A percentile compares a stretch with the other conserved stretches of the same genome.
Evolutionary conservation across 352 stramenopile genomes (phyloP).

Genomic region (Pythium angustatum): DNA sequence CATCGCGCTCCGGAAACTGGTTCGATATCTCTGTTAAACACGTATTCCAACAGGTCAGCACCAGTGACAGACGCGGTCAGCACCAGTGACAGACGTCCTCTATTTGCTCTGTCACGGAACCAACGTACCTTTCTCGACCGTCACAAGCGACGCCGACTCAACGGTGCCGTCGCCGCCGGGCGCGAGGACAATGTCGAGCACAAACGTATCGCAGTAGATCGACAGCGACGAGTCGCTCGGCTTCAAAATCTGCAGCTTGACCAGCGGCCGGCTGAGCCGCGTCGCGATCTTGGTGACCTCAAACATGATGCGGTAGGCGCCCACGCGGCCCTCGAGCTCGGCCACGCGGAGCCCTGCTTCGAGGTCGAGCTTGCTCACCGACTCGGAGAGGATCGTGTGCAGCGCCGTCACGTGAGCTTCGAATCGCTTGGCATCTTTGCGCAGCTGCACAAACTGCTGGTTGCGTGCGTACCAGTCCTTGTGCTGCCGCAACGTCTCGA

Average conservation of each 20-base stretch:
- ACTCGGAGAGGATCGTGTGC: slow-evolving; percentile 72
- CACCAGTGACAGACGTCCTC: too few relatives aligned
- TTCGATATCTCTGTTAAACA: slow-evolving; percentile 63
- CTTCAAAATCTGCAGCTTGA: slow-evolving; percentile 87
- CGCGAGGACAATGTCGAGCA: slow-evolving; percentile 80
- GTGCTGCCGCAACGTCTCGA: slow-evolving; percentile 88
- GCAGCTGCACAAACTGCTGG: slow-evolving; percentile 87
- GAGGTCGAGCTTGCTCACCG: slow-evolving; percentile 81
- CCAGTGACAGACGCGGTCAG: too few relatives aligned
- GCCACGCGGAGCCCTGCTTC: slow-evolving; percentile 80
- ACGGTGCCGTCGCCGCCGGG: slow-evolving; percentile 42
- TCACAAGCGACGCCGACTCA: slow-evolving; percentile 81
- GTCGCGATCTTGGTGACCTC: slow-evolving; percentile 88
- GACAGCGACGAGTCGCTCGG: slow-evolving; percentile 83
- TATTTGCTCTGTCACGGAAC: too few relatives aligned
- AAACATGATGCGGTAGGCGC: slow-evolving; percentile 89
- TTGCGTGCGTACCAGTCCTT: slow-evolving; percentile 89
- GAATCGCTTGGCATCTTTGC: slow-evolving; percentile 81
- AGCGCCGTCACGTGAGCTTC: slow-evolving; percentile 75
- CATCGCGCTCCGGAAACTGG: slow-evolving; percentile 82
- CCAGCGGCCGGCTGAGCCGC: slow-evolving; percentile 78
- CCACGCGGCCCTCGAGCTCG: slow-evolving; percentile 82
- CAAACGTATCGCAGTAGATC: slow-evolving; percentile 89
- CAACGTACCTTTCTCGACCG: slow-evolving; percentile 74
- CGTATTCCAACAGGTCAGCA: too few relatives aligned